phyloP scores from a whole-genome alignment of 805 yeast genomes.

The Candida tibetensis region DNA sequence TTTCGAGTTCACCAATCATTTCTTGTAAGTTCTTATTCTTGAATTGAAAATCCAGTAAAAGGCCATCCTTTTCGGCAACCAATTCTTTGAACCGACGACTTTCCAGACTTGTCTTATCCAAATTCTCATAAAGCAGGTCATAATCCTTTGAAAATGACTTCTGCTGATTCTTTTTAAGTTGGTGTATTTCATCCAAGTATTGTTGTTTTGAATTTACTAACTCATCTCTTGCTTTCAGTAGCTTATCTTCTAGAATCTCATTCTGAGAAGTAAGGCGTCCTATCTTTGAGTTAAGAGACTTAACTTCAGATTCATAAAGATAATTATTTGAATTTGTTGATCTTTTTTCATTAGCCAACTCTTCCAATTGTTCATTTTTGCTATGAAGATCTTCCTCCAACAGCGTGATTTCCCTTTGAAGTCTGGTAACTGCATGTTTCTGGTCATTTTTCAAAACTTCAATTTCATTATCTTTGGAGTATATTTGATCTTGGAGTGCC shows the following conservation, averaged over 20 bases:
- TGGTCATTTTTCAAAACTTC: conserved; percentile 1
- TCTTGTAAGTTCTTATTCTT: not conserved
- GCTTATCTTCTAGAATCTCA: conserved; percentile 14
- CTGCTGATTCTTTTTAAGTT: not conserved
- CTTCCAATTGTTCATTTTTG: conserved; percentile 7
- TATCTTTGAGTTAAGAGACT: conserved; percentile 20
- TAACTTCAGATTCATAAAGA: conserved; percentile 24
- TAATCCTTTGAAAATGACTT: not conserved
- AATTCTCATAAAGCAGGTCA: not conserved
- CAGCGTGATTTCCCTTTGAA: conserved; percentile 8
- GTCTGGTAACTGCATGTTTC: conserved; percentile 4
- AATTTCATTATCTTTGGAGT: conserved; percentile 3
- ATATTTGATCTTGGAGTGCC: not conserved
- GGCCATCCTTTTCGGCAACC: not conserved
- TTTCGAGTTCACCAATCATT: not conserved
- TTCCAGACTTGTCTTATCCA: not conserved
- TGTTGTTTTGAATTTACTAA: conserved; percentile 12
- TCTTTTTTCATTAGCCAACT: conserved; percentile 13
- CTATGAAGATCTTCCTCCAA: conserved; percentile 9
- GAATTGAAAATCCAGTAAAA: not conserved
- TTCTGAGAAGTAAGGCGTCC: conserved; percentile 15
- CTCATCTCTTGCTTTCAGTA: conserved; percentile 15
- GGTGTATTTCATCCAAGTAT: conserved; percentile 6
- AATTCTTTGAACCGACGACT: not conserved
- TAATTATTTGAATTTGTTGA: conserved; percentile 12